Percentiles rank a stretch among this genome's conserved stretches.
Conservation (phyloP, 2,329 filamentous ascomycete genomes). For the Sporothrix luriei region DNA sequence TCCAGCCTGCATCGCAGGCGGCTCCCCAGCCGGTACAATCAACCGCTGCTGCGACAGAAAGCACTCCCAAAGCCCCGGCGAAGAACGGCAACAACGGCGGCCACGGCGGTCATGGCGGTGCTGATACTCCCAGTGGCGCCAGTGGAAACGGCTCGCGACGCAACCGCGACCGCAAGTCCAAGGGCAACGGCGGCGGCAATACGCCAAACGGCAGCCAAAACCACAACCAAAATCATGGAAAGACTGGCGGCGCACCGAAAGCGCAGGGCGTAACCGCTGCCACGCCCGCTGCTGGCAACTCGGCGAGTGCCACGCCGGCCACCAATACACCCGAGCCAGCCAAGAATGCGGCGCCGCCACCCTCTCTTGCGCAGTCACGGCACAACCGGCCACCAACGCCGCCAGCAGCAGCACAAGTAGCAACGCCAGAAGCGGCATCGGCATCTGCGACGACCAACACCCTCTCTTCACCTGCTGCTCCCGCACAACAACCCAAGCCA, state of each 20-base stretch:
- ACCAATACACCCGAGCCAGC: background rate
- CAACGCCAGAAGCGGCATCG: background rate
- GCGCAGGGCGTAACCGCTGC: background rate
- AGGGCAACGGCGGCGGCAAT: background rate
- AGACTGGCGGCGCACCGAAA: conserved; percentile 1
- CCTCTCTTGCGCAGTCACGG: conserved; percentile 36
- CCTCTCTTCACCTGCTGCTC: background rate
- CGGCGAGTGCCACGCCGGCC: background rate
- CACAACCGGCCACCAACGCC: conserved; percentile 35
- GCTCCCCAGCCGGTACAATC: background rate
- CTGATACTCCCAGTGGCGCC: background rate
- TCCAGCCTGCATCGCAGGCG: background rate
- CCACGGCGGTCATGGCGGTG: background rate
- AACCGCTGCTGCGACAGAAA: background rate
- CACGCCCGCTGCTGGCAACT: background rate
- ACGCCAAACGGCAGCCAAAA: background rate
- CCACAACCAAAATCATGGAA: too few species aligned
- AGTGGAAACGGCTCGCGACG: conserved; percentile 18
- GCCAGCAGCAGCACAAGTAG: background rate
- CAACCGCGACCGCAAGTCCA: conserved; percentile 18
- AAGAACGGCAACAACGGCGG: conserved; percentile 19
- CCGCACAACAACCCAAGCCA: conserved; percentile 1
- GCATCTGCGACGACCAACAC: background rate
- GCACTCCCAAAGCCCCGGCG: background rate
- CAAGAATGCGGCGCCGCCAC: conserved; percentile 28